Base-by-base conservation (phyloP, 176 grass and related monocot species). In the Oryza rufipogon region DNA sequence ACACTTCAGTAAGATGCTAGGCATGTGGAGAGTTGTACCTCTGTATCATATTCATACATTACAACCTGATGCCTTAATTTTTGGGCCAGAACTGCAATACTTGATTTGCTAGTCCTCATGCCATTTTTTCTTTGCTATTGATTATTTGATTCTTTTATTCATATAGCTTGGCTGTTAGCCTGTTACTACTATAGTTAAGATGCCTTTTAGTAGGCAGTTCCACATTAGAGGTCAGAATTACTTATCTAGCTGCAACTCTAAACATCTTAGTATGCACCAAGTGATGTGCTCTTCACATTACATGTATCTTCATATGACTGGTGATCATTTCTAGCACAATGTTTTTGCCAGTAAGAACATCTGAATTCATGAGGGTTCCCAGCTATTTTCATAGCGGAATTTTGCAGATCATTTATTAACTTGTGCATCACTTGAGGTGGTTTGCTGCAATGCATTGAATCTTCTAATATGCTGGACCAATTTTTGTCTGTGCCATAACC, bases 21-120 rank as follows among this genome's bases (percentile, higher is more conserved):
- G 42, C 64, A 46, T 71, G 14, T 17, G 30, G 44, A 65, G 15
- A 76, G 16, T 32, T 84, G 89, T 90, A 80, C 16, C 71, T 87
- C 33, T 85, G 82, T 80, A 87, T 80, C 19, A 90, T 87, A 91
- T 70, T 71, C 66, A 87, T 91, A 84, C 85, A 87, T 84, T 87
- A 80, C 22, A 87, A 75, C 68, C 75, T 66, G 41, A 69, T 65
- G 70, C 39, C 64, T 87, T 79, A 34, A 52, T 87, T 87, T 83
- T 42, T 19, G 70, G 75, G 64, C 22, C 69, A 20, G 22, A 84
- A 84, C 34, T 83, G 64, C 32, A 28, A 69, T 80, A 49, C 42
- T 64, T 70, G 3, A 7, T 70, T 60, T 41, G 8, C 17, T 84
- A 38, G 39, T 75, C 36, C 36, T 38, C 73, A 11, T 46, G 19